phyloP scores from a whole-genome alignment of 148 eudicot species.

The Camellia sinensis region DNA sequence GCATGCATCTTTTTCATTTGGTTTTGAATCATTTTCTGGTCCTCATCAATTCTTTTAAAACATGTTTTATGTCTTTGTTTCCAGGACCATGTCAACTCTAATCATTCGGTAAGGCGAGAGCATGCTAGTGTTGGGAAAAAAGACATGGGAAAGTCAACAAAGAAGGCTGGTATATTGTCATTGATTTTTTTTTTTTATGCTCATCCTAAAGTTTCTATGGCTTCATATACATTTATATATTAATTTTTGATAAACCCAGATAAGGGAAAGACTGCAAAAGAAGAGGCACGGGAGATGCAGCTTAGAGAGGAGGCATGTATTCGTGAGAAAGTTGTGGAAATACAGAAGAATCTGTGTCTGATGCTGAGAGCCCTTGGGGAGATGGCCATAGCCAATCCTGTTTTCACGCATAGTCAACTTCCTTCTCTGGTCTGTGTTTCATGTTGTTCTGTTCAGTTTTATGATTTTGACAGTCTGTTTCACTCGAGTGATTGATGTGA shows the following conservation, averaged over 20 bases:
- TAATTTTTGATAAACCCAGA: constrained; percentile 39
- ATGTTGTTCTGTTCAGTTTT: constrained; percentile 7
- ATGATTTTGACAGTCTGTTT: not conserved
- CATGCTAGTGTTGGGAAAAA: constrained; percentile 50
- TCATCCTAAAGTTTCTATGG: not conserved
- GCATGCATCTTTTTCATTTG: constrained; percentile 5
- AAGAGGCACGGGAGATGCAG: constrained; percentile 93
- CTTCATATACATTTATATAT: not conserved
- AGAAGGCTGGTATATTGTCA: constrained; percentile 54
- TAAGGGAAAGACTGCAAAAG: constrained; percentile 91
- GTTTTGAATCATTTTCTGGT: not conserved
- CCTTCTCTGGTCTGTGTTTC: constrained; percentile 72
- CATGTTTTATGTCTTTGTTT: not conserved
- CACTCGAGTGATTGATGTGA: too few relatives aligned
- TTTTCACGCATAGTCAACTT: constrained; percentile 91
- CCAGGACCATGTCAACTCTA: constrained; percentile 62
- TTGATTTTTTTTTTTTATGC: constrained; percentile 1
- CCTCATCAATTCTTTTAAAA: not conserved
- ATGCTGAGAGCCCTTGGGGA: constrained; percentile 83
- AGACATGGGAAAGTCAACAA: constrained; percentile 57
- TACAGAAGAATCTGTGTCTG: constrained; percentile 67
- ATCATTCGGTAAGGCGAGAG: constrained; percentile 59
- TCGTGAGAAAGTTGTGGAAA: constrained; percentile 60
- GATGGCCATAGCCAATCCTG: constrained; percentile 81
- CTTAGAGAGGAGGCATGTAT: constrained; percentile 70